A percentile compares a stretch with the other conserved stretches of the same genome.
Evolutionary conservation across 495 filamentous ascomycete genomes (phyloP).

Genomic region (Aspergillus conjunctus): DNA sequence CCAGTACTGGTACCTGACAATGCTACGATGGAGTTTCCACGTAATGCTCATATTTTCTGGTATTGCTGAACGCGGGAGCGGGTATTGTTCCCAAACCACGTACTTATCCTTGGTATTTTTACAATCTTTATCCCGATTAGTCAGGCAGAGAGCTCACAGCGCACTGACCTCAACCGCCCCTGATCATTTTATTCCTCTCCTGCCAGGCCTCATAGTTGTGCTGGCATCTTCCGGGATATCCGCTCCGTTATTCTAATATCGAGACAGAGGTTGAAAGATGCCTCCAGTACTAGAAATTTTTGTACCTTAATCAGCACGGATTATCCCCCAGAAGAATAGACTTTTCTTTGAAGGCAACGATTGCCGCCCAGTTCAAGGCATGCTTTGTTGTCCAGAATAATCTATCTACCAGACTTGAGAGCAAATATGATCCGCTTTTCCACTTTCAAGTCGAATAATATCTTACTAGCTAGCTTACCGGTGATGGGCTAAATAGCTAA

Average conservation of each 20-base stretch:
- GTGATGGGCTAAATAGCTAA: no score
- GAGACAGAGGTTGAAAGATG: no score
- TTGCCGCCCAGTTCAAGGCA: background rate
- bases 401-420: no score
- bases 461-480: no score
- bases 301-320: background rate
- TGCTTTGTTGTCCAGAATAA: conserved; percentile 2
- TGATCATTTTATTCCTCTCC: background rate
- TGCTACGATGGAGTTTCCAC: background rate
- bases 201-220: no score
- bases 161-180: background rate
- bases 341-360: background rate
- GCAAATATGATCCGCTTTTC: no score
- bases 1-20: background rate
- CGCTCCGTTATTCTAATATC: no score
- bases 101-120: background rate
- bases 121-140: background rate
- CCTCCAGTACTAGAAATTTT: background rate
- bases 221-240: no score
- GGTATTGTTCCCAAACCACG: background rate
- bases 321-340: background rate
- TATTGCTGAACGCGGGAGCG: conserved; percentile 1
- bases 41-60: background rate
- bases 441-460: no score
- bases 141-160: background rate